Percentiles rank a stretch among this genome's conserved stretches.
Conservation (phyloP, 73 alveolate genomes). For the Chromera velia region DNA sequence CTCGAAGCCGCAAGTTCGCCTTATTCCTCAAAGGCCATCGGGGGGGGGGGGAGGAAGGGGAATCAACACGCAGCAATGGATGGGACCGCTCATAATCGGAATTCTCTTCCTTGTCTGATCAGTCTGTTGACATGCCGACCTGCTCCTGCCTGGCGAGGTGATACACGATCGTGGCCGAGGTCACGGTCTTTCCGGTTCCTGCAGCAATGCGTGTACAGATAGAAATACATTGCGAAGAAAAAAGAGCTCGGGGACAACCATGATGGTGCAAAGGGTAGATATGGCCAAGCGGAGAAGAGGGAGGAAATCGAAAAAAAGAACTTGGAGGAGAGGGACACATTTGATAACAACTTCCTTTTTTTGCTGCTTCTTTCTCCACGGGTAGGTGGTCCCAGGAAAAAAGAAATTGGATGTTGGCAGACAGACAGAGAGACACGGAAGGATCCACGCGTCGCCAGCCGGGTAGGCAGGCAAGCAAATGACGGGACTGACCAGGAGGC, state of each 20-base stretch:
- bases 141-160: slow-evolving; percentile 78
- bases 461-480: neutral
- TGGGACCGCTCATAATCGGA: too few relatives aligned
- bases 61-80: too few relatives aligned
- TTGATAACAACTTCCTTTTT: neutral
- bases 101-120: too few relatives aligned
- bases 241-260: too few relatives aligned
- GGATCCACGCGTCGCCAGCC: neutral
- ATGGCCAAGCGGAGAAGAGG: too few relatives aligned
- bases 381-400: neutral
- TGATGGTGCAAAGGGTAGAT: too few relatives aligned
- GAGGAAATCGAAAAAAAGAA: neutral
- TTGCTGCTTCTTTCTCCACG: neutral
- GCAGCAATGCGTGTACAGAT: too few relatives aligned
- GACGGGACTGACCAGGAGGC: slow-evolving; percentile 80
- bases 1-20: too few relatives aligned
- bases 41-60: too few relatives aligned
- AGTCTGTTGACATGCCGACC: too few relatives aligned
- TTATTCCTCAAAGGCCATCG: too few relatives aligned
- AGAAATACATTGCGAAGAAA: too few relatives aligned
- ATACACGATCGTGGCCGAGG: slow-evolving; percentile 96
- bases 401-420: neutral
- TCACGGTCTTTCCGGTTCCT: slow-evolving; percentile 99
- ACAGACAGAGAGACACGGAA: neutral
- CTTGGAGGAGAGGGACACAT: neutral